Conservation (phyloP, 1,139 yeast species). For the Pichia sp. region DNA sequence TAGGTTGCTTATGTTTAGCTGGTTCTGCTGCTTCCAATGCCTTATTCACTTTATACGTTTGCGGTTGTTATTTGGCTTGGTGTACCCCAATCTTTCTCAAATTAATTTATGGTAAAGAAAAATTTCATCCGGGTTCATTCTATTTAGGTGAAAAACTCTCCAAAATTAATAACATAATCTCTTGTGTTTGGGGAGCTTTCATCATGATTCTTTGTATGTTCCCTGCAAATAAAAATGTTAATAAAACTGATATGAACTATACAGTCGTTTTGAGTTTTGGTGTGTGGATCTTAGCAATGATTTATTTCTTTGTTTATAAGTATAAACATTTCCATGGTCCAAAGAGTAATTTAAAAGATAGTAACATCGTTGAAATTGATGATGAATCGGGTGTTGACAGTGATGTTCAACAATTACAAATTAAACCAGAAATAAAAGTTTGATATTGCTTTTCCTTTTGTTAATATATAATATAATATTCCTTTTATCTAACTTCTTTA, state of each 20-base stretch:
- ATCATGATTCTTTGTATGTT: conserved; percentile 43
- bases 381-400: conserved; percentile 16
- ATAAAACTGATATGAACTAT: conserved; percentile 33
- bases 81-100: conserved; percentile 49
- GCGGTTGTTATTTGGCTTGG: conserved; percentile 61
- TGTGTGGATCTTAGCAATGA: conserved; percentile 40
- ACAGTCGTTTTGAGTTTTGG: conserved; percentile 45
- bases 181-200: conserved; percentile 33
- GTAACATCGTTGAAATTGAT: conserved; percentile 2
- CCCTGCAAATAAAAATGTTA: conserved; percentile 32
- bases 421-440: background rate
- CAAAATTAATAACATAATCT: conserved; percentile 35
- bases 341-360: conserved; percentile 30
- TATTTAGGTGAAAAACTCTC: conserved; percentile 47
- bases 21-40: conserved; percentile 58
- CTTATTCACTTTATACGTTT: conserved; percentile 49
- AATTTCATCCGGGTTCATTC: conserved; percentile 59
- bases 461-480: background rate
- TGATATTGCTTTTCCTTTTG: background rate
- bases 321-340: conserved; percentile 48
- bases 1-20: conserved; percentile 54
- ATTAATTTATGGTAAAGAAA: conserved; percentile 39
- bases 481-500: too few relatives aligned
- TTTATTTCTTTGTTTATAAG: conserved; percentile 42
- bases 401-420: conserved; percentile 18